These are phyloP conservation scores for Priceomyces carsonii DNA, from an alignment of 805 yeast species.

Conservation along the genomic window DNA sequence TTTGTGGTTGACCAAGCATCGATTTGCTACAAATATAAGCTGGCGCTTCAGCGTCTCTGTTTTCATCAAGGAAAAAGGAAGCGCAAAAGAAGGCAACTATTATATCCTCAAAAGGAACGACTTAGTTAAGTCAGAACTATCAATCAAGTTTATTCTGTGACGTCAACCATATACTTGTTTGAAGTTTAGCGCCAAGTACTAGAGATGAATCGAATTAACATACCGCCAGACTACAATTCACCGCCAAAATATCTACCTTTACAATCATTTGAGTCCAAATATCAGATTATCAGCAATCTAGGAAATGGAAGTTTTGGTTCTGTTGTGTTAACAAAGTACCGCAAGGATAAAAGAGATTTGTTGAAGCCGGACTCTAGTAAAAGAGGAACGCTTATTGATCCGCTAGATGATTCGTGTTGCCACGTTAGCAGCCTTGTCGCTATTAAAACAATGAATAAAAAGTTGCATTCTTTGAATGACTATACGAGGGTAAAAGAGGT, in stretches of 20 bases:
- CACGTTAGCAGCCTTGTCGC: constrained; percentile 55
- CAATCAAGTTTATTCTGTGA: no score
- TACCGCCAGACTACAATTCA: constrained; percentile 8
- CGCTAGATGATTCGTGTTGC: constrained; percentile 25
- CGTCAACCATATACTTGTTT: no score
- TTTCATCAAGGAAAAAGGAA: no score
- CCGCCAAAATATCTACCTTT: constrained; percentile 14
- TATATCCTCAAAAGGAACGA: no score
- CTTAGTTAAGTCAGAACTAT: no score
- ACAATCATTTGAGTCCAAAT: constrained; percentile 24
- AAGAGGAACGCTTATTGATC: constrained; percentile 53
- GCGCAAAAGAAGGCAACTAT: no score
- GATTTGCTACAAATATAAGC: constrained; percentile 2
- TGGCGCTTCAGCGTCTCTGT: no score
- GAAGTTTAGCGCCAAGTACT: no score
- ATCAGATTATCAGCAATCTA: constrained; percentile 51
- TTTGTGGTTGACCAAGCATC: no score
- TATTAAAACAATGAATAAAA: constrained; percentile 72
- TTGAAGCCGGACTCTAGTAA: constrained; percentile 16
- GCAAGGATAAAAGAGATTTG: constrained; percentile 19
- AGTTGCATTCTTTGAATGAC: constrained; percentile 36
- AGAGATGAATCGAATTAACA: background rate
- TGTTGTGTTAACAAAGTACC: constrained; percentile 62
- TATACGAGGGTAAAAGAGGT: constrained; percentile 58
- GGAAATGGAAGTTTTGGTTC: constrained; percentile 80